Conservation (phyloP, 495 filamentous ascomycete genomes). For the Hyphodiscus hymeniophilus region DNA sequence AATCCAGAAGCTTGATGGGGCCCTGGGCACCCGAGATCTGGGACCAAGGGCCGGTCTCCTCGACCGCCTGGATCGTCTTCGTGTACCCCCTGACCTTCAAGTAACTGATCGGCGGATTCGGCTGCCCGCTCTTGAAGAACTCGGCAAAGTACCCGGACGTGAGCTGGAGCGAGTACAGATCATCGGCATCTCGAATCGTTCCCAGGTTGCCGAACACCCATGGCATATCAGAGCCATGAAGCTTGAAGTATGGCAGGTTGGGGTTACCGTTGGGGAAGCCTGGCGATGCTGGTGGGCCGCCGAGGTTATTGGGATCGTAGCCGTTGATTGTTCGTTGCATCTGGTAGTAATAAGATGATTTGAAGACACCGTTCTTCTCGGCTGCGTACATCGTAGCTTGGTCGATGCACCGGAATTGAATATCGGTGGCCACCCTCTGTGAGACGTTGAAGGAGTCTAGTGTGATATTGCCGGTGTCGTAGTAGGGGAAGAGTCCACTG, state of each 20-base stretch:
- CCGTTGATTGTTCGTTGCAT: conserved; percentile 31
- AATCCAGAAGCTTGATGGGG: conserved; percentile 29
- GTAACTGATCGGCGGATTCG: conserved; percentile 25
- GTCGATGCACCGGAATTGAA: conserved; percentile 36
- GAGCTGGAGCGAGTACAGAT: conserved; percentile 23
- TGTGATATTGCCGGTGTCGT: conserved; percentile 32
- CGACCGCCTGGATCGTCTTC: conserved; percentile 20
- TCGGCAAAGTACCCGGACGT: conserved; percentile 25
- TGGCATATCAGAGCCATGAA: conserved; percentile 26
- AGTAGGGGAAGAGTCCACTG: conserved; percentile 32
- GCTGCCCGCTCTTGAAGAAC: conserved; percentile 25
- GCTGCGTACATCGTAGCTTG: conserved; percentile 23
- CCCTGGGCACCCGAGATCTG: conserved; percentile 18
- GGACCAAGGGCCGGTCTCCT: conserved; percentile 20
- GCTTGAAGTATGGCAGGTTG: conserved; percentile 25
- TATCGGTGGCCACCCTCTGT: conserved; percentile 34
- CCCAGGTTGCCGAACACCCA: conserved; percentile 26
- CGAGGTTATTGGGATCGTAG: conserved; percentile 34
- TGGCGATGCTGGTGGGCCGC: conserved; percentile 21
- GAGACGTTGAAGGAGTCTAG: conserved; percentile 37
- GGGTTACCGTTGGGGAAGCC: conserved; percentile 29
- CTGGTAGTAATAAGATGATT: conserved; percentile 34
- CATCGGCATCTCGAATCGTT: conserved; percentile 19
- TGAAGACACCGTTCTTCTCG: conserved; percentile 25
- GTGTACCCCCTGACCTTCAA: conserved; percentile 28